Percentiles rank a stretch among this genome's conserved stretches.
phyloP scores from a whole-genome alignment of 805 yeast genomes.

The Candida namnaoensis region DNA sequence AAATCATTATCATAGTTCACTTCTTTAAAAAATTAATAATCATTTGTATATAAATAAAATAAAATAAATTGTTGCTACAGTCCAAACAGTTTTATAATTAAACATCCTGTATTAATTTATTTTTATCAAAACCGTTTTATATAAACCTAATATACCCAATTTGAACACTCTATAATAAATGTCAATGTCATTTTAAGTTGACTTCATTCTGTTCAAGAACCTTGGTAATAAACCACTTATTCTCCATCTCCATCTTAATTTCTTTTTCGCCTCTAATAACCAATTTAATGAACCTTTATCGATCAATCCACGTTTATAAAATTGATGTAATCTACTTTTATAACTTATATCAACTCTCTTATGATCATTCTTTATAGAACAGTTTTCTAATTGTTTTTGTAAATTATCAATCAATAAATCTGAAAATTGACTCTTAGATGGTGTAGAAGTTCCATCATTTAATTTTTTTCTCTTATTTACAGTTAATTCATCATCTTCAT shows the following conservation, averaged over 20 bases:
- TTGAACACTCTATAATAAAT: too few relatives aligned
- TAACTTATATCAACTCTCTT: not conserved
- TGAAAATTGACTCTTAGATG: constrained; percentile 18
- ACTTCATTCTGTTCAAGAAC: constrained; percentile 11
- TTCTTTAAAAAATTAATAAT: too few relatives aligned
- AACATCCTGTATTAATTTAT: too few relatives aligned
- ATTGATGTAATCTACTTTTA: not conserved
- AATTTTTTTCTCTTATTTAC: not conserved
- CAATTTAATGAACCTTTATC: constrained; percentile 18
- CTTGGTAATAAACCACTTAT: constrained; percentile 34
- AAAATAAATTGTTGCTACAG: too few relatives aligned
- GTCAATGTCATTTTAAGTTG: too few relatives aligned
- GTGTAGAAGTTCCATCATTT: not conserved
- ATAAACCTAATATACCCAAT: too few relatives aligned
- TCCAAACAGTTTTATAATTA: too few relatives aligned
- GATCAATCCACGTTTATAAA: not conserved
- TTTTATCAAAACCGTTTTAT: too few relatives aligned
- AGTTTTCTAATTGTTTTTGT: constrained; percentile 15
- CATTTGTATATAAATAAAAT: too few relatives aligned
- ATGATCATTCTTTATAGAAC: not conserved
- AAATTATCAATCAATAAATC: constrained; percentile 20
- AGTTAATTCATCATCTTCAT: not conserved
- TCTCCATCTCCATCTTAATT: constrained; percentile 45
- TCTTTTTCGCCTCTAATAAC: constrained; percentile 28
- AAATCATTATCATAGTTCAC: too few relatives aligned